Evolutionary conservation across 495 filamentous ascomycete species (phyloP).

Genomic region (Xylaria nigripes): DNA sequence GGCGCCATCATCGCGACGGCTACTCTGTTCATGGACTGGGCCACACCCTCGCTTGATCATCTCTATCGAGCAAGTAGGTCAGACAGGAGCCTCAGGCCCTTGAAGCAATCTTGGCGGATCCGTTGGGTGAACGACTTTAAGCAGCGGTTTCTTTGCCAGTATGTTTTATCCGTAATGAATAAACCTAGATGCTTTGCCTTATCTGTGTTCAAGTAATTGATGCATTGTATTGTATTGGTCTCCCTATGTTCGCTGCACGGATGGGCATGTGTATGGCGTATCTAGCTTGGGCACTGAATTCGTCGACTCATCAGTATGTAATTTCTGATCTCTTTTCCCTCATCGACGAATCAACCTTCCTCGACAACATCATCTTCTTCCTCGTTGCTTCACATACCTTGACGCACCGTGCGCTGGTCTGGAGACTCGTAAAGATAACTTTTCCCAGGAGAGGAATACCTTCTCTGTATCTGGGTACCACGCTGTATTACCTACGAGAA

Average conservation of each 20-base stretch:
- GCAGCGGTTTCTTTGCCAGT: not conserved
- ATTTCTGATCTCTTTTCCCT: not conserved
- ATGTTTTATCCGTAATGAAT: too few relatives aligned
- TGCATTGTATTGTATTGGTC: not conserved
- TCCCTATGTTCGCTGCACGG: not conserved
- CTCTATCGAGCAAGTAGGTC: not conserved
- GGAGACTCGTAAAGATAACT: not conserved
- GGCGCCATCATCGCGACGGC: not conserved
- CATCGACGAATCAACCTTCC: not conserved
- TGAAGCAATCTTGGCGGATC: not conserved
- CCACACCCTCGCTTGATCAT: not conserved
- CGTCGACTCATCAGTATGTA: constrained; percentile 1
- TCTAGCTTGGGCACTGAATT: not conserved
- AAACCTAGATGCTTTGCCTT: too few relatives aligned
- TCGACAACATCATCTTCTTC: not conserved
- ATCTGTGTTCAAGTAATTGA: too few relatives aligned
- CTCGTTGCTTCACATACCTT: not conserved
- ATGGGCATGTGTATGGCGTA: not conserved
- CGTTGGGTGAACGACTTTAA: not conserved
- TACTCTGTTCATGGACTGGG: not conserved
- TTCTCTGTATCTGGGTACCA: not conserved
- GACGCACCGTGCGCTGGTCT: not conserved
- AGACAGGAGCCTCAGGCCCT: not conserved
- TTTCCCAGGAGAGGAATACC: not conserved
- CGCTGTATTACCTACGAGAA: not conserved